Percentiles rank a stretch among this genome's conserved stretches.
Evolutionary conservation across 768 basidiomycete species (phyloP).

Genomic region (Scleroderma citrinum): DNA sequence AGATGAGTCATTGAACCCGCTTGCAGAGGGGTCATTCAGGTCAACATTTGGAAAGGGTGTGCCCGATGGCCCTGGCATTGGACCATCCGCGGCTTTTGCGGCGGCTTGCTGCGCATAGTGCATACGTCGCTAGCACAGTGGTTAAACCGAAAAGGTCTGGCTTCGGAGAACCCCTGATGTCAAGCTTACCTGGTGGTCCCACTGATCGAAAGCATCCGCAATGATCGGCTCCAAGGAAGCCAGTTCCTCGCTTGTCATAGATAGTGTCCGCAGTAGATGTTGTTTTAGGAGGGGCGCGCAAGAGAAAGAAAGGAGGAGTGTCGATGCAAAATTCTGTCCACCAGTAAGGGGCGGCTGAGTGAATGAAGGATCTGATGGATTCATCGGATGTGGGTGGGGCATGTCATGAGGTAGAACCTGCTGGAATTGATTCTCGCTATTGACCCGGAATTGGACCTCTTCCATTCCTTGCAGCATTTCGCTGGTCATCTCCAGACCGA

Average conservation of each 20-base stretch:
- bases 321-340: conserved; percentile 77
- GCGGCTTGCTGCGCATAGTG: conserved; percentile 38
- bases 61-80: conserved; percentile 22
- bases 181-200: conserved; percentile 67
- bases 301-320: conserved; percentile 69
- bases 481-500: conserved; percentile 79
- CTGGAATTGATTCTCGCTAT: conserved; percentile 36
- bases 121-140: conserved; percentile 35
- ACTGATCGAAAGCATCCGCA: conserved; percentile 81
- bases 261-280: conserved; percentile 64
- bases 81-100: conserved; percentile 25
- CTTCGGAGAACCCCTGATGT: background rate
- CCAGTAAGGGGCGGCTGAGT: conserved; percentile 46
- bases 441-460: conserved; percentile 59
- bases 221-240: conserved; percentile 73
- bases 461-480: conserved; percentile 62
- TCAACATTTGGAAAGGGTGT: conserved; percentile 27
- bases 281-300: conserved; percentile 70
- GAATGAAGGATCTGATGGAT: conserved; percentile 55
- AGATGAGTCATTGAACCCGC: conserved; percentile 25
- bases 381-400: conserved; percentile 26
- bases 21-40: conserved; percentile 26
- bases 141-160: background rate
- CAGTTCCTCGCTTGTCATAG: conserved; percentile 75
- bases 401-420: conserved; percentile 32